Percentiles rank a stretch among this genome's conserved stretches.
Evolutionary conservation across 129 eudicot genomes (phyloP).

Genomic region (Helianthus tuberosus): DNA sequence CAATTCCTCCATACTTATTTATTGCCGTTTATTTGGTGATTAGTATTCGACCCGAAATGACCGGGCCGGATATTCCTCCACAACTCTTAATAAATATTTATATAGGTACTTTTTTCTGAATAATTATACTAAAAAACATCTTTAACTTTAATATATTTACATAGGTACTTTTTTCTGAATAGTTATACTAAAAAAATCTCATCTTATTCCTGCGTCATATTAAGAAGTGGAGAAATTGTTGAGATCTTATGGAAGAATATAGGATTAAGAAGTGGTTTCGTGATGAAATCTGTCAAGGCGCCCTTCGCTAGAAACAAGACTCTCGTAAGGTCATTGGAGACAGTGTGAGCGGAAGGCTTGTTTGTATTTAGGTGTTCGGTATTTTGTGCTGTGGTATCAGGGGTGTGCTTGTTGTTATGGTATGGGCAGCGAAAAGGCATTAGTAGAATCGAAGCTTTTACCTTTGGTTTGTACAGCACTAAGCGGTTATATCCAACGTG

Average conservation of each 20-base stretch:
- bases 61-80: no score
- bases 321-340: conserved; percentile 59
- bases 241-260: conserved; percentile 68
- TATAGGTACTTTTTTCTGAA: no score
- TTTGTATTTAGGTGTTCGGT: conserved; percentile 76
- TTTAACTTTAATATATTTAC: no score
- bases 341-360: conserved; percentile 89
- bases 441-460: conserved; percentile 72
- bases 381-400: conserved; percentile 80
- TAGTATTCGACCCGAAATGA: no score
- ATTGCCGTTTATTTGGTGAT: no score
- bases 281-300: conserved; percentile 68
- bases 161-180: no score
- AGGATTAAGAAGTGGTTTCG: conserved; percentile 57
- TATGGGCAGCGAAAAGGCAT: conserved; percentile 74
- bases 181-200: no score
- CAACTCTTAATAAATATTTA: no score
- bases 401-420: conserved; percentile 81
- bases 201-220: no score
- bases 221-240: conserved; percentile 78
- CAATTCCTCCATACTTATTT: no score
- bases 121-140: no score
- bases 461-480: conserved; percentile 78
- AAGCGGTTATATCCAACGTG: conserved; percentile 78
- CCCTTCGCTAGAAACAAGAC: conserved; percentile 58